Base-by-base conservation (phyloP, 75 land plant genomes). In the Pseudotsuga menziesii region DNA sequence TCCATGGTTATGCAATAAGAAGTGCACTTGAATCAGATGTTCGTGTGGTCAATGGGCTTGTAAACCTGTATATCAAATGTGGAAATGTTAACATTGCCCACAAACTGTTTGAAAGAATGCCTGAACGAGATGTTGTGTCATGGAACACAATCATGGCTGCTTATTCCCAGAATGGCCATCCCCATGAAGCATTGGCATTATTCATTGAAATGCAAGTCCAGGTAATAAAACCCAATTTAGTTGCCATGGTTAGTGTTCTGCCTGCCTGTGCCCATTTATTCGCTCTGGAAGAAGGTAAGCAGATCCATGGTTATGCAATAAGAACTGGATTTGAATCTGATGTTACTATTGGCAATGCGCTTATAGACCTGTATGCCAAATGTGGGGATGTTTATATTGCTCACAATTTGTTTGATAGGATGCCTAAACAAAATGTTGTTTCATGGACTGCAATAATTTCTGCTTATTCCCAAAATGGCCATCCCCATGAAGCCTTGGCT, bases 81-180 rank as follows among this genome's bases (percentile, higher is more conserved):
- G 82, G 84, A 13, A 64, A 56, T 55, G 17, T 83, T 20, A 23
- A 19, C 23, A 75, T 67, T 63, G 84, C 82, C 3, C 15, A 56
- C 16, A 32, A 74, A 12, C 8, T 74, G n/a, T 82, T 82, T 41
- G 76, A 82, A 41, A 55, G 41, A 19, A 80, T 82, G 67, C 11
- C 58, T 32, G 36, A 16, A 16, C 32, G 32, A 27, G 70, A 79
- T 64, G 73, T 75, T 0, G 76, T 82, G 26, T 79, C 82, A 32
- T 82, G 84, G 84, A 79, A 39, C 63, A 16, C 84, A 4, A 73
- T 82, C 67, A 73, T 82, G 3, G 44, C 84, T 36, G 84, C 61
- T 5, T 74, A 69, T 54, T 77, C 62, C 20, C 26, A 44, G 59
- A 55, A 82, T 74, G 81, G 61, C 26, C 27, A 15, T 13, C 72